Percentiles rank a stretch among this genome's conserved stretches.
Evolutionary conservation across 2,329 filamentous ascomycete genomes (phyloP).

Genomic region (Rhexocercosporidium sp.): DNA sequence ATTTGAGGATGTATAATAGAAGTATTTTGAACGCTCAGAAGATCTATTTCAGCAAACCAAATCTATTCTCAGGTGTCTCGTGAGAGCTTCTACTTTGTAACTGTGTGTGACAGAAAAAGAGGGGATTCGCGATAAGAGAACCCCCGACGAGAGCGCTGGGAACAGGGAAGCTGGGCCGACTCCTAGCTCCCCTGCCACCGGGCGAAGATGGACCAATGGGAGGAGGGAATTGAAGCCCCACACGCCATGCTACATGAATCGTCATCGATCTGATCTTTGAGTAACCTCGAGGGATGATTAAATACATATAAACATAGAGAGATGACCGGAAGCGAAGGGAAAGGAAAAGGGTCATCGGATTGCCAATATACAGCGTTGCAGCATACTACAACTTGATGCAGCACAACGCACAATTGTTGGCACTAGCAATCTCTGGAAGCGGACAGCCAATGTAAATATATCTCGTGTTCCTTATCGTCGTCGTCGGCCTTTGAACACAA

Average conservation of each 20-base stretch:
- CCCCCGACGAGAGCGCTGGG: slow-evolving; percentile 2
- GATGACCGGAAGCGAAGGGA: neutral
- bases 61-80: slow-evolving; percentile 4
- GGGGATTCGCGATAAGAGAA: slow-evolving; percentile 21
- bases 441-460: no score
- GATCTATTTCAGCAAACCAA: neutral
- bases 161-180: neutral
- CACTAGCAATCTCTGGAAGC: neutral
- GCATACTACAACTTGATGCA: neutral
- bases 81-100: slow-evolving; percentile 3
- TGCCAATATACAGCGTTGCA: neutral
- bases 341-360: neutral
- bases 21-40: neutral
- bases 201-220: slow-evolving; percentile 5
- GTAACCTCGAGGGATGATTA: neutral
- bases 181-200: slow-evolving; percentile 8
- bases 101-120: neutral
- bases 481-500: neutral
- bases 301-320: neutral
- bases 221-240: slow-evolving; percentile 9
- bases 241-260: slow-evolving; percentile 13
- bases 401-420: neutral
- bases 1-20: neutral
- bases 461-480: neutral
- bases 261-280: slow-evolving; percentile 14